Evolutionary conservation across 495 filamentous ascomycete species (phyloP).

Genomic region (Aspergillus biplanus): DNA sequence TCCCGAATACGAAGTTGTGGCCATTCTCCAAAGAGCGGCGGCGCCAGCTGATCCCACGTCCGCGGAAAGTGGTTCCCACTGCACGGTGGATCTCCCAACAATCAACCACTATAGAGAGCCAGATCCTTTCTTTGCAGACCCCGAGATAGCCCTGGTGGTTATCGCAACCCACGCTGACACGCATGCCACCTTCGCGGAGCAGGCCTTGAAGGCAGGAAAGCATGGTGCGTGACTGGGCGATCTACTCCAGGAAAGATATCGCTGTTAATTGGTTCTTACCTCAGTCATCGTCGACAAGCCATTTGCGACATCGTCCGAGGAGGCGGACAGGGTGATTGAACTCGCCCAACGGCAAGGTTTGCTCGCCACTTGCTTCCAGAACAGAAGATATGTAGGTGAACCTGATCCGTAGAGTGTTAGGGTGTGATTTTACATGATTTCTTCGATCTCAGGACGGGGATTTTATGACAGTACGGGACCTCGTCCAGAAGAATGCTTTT

Average conservation of each 20-base stretch:
- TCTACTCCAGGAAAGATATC: background rate
- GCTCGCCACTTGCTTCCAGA: conserved; percentile 8
- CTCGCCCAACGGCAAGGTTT: conserved; percentile 1
- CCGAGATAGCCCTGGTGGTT: background rate
- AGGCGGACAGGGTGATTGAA: conserved; percentile 3
- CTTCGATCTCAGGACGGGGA: background rate
- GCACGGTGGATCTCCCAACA: conserved; percentile 4
- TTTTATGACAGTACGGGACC: background rate
- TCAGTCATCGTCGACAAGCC: conserved; percentile 12
- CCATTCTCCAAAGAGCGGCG: conserved; percentile 5
- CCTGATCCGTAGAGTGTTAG: background rate
- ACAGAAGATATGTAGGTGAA: conserved; percentile 1
- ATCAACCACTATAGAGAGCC: conserved; percentile 1
- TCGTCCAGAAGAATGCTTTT: background rate
- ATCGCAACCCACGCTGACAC: conserved; percentile 4
- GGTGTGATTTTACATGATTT: background rate
- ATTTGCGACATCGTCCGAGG: conserved; percentile 2
- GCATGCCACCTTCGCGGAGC: conserved; percentile 1
- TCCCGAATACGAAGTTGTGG: conserved; percentile 6
- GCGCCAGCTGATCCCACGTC: background rate
- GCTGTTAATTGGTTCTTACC: no score
- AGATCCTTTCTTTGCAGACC: conserved; percentile 7
- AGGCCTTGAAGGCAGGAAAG: conserved; percentile 6
- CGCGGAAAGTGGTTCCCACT: background rate
- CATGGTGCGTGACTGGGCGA: background rate